Evolutionary conservation across 768 basidiomycete genomes (phyloP).

Genomic region (Lepiota venenata): DNA sequence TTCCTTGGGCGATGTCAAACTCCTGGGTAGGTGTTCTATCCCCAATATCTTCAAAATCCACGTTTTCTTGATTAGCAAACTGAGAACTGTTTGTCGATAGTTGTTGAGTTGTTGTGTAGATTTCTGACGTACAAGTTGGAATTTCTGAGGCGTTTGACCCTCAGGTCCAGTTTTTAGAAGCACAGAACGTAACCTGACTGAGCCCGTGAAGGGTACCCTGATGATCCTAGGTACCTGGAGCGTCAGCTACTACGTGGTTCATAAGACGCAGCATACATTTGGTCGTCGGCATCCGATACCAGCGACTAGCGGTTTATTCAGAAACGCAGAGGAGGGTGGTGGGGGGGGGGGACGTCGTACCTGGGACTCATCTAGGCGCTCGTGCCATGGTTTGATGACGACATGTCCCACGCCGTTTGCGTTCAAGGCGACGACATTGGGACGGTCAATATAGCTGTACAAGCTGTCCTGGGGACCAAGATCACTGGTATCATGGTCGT

Average conservation of each 20-base stretch:
- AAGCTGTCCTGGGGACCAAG: conserved; percentile 68
- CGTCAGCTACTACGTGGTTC: conserved; percentile 1
- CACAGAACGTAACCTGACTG: conserved; percentile 79
- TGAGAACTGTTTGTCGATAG: conserved; percentile 22
- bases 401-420: conserved; percentile 45
- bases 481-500: conserved; percentile 49
- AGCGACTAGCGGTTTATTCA: conserved; percentile 50
- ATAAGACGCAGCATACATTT: conserved; percentile 48
- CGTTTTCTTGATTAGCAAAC: conserved; percentile 73
- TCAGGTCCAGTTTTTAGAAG: conserved; percentile 82
- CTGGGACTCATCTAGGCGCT: conserved; percentile 64
- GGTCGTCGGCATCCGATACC: conserved; percentile 91
- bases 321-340: neutral
- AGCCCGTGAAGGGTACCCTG: conserved; percentile 83
- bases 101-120: neutral
- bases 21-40: conserved; percentile 68
- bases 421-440: conserved; percentile 82
- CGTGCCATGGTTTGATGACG: conserved; percentile 87
- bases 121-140: conserved; percentile 54
- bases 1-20: conserved; percentile 62
- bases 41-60: conserved; percentile 78
- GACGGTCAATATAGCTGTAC: conserved; percentile 70
- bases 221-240: conserved; percentile 51
- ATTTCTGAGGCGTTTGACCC: conserved; percentile 71
- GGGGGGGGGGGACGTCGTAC: conserved; percentile 37